Evolutionary conservation across 129 eudicot genomes (phyloP).

Genomic region (Flaveria robusta): DNA sequence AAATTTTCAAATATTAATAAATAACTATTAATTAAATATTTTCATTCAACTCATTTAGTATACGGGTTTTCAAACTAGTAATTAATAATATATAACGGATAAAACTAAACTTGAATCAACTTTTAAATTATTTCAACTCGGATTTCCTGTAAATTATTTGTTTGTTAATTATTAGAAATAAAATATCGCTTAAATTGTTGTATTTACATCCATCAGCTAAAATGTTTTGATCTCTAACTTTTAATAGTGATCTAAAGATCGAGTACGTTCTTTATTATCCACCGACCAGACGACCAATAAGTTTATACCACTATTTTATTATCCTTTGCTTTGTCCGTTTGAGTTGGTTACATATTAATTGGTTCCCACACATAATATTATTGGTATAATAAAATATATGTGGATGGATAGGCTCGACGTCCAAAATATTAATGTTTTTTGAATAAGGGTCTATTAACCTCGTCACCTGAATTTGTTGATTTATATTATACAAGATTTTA

Average conservation of each 20-base stretch:
- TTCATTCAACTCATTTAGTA: too few species aligned
- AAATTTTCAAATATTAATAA: too few species aligned
- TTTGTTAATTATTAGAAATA: not conserved
- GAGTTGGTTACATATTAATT: not conserved
- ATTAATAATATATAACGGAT: too few species aligned
- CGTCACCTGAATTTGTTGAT: too few species aligned
- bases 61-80: too few species aligned
- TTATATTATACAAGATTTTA: too few species aligned
- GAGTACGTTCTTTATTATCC: not conserved
- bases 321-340: not conserved
- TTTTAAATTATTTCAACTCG: too few species aligned
- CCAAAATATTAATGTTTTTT: too few species aligned
- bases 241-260: not conserved
- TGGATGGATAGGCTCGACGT: not conserved
- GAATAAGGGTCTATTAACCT: too few species aligned
- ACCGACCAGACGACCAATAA: not conserved
- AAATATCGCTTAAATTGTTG: not conserved
- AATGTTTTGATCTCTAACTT: not conserved
- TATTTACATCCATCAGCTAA: not conserved
- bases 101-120: too few species aligned
- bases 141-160: not conserved
- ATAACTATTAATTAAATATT: too few species aligned
- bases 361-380: not conserved
- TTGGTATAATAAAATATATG: not conserved
- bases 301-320: not conserved